Conservation (phyloP, 345 rosid species). For the Eucalyptus sp. region DNA sequence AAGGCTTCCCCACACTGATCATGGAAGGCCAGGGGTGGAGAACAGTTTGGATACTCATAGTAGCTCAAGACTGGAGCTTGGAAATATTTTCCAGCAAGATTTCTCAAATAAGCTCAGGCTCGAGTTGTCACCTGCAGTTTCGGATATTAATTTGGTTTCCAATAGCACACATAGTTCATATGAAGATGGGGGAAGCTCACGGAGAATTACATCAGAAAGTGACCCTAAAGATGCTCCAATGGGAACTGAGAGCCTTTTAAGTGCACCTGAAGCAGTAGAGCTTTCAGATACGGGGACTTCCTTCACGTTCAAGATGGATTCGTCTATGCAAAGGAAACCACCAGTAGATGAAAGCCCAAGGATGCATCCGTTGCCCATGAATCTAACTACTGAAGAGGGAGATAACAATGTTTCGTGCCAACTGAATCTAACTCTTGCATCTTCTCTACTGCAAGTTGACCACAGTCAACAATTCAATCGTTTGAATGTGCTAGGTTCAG, state of each 20-base stretch:
- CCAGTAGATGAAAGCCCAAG: slow-evolving; percentile 24
- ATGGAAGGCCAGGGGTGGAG: slow-evolving; percentile 43
- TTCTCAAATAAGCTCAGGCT: slow-evolving; percentile 70
- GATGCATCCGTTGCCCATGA: slow-evolving; percentile 11
- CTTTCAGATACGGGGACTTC: slow-evolving; percentile 83
- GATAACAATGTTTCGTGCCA: slow-evolving; percentile 75
- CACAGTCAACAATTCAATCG: slow-evolving; percentile 13
- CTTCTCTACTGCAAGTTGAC: slow-evolving; percentile 55
- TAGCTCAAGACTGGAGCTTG: slow-evolving; percentile 53
- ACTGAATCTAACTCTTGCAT: slow-evolving; percentile 74
- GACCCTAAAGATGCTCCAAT: slow-evolving; percentile 31
- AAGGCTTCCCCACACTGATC: slow-evolving; percentile 59
- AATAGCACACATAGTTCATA: slow-evolving; percentile 72
- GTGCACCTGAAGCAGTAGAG: slow-evolving; percentile 53
- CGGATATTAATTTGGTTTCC: slow-evolving; percentile 77
- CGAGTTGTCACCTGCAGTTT: slow-evolving; percentile 72
- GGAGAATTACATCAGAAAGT: slow-evolving; percentile 28
- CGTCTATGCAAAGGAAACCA: slow-evolving; percentile 24
- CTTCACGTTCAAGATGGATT: slow-evolving; percentile 22
- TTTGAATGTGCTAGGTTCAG: slow-evolving; percentile 6
- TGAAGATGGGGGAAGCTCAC: slow-evolving; percentile 52
- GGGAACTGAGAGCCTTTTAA: slow-evolving; percentile 32
- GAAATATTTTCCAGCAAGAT: slow-evolving; percentile 53
- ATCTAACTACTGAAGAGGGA: slow-evolving; percentile 46
- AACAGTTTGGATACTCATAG: slow-evolving; percentile 44